Evolutionary conservation across 441 rosid genomes (phyloP), one percentile per base, ranked within the genome.

Genomic region (Monsonia emarginata): DNA sequence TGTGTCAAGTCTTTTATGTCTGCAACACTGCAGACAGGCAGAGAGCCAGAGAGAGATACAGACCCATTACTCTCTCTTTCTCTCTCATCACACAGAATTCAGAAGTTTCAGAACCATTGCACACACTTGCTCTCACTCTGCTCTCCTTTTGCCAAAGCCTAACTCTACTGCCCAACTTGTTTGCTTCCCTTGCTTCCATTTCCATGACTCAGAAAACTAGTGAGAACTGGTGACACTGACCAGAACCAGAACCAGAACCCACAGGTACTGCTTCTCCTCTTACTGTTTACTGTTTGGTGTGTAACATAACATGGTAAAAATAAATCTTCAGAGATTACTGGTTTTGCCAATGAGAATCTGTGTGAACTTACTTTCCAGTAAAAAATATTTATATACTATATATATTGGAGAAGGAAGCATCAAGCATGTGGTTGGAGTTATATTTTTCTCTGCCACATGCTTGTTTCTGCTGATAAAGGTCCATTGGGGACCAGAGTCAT

Each of bases 351-450:
- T 46, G 22, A 46, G 54, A 46, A 46, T 46, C 54, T 46, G n/a
- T 46, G 54, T 11, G 4, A 46, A 18, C 19, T 46, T 46, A 46
- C 21, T 46, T 46, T 46, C 8, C 5, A 18, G 54, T 46, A 46
- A 46, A 46, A 42, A 4, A 42, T 28, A 28, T 28, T 1, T 28
- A 5, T 28, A 28, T 28, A 32, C 2, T 31, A 32, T 32, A 32
- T 6, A 32, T 32, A 32, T 32, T 32, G 32, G 14, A 46, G 8
- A 46, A 46, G 5, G 21, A 46, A 46, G 54, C 54, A 18, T 48
- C 56, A 48, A 48, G 56, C 58, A 52, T 52, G 58, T 52, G 58
- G 25, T 52, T 21, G 58, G 58, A 52, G 21, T 52, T 52, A 52
- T 52, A 52, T 52, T 21, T 52, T 19, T 52, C 26, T 52, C 58